Base-by-base conservation (phyloP, 208 protist genomes). In the Pavlovales sp. region DNA sequence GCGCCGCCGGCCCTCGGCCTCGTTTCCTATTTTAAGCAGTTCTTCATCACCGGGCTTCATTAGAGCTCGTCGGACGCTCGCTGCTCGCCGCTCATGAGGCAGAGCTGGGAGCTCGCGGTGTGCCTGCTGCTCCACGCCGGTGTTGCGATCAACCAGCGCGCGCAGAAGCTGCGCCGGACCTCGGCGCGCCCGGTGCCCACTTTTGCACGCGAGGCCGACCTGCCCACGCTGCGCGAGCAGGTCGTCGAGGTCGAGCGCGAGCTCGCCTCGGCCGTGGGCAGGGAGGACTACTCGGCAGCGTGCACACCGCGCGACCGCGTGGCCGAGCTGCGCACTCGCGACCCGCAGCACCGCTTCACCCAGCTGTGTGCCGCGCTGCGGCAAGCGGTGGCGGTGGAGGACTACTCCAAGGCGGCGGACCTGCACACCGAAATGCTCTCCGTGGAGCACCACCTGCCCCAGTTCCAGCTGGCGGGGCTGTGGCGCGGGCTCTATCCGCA, bases 401-500 rank as follows among this genome's bases (percentile, higher is more conserved):
- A 71, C 26, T 71, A 71, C 57, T 28, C 22, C 14, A 28, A 10
- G 26, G 57, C 57, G 22, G 57, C 57, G 18, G 14, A 30, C 22
- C 57, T 71, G 57, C 57, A 30, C 26, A 30, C 20, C 57, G 57
- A 71, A 2, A 32, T 30, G 57, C 57, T 71, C 26, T 30, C 2
- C 14, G 57, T 71, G 57, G 32, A 71, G 57, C 57, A 30, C 14
- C 57, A 71, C 79, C 44, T 67, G 79, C 79, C 79, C 7, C 79
- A 83, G 42, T 83, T 39, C 42, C 79, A 83, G 79, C 79, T 83
- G 10, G 79, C 79, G 18, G 79, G 79, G 1, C 34, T 83, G 41
- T 83, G 79, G 79, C 39, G 42, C 67, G 82, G 82, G 26, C 67
- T 75, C 26, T 86, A 86, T 38, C 82, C 82, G 28, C 67, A 86